These are phyloP conservation scores for Penicillium sp. DNA, from an alignment of 2,329 filamentous ascomycete genomes.

Conservation along the genomic window DNA sequence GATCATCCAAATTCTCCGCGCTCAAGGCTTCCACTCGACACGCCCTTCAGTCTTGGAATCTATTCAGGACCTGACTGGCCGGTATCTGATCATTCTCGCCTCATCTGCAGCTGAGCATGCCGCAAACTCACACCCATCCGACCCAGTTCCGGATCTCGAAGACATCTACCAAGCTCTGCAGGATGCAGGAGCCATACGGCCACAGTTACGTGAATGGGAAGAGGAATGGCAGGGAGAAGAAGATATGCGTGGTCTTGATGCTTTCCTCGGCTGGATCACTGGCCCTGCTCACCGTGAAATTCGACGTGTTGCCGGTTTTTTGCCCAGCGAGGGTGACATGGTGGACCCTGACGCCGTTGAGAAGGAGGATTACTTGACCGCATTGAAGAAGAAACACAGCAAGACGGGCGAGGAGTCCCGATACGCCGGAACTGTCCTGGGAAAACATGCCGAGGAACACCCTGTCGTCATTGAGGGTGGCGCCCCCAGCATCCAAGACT, in stretches of 20 bases:
- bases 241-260: slow-evolving; percentile 72
- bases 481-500: slow-evolving; percentile 64
- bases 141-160: slow-evolving; percentile 63
- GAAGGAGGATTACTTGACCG: slow-evolving; percentile 68
- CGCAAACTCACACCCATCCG: slow-evolving; percentile 63
- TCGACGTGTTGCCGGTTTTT: slow-evolving; percentile 72
- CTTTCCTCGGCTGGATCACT: slow-evolving; percentile 75
- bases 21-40: slow-evolving; percentile 82
- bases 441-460: slow-evolving; percentile 67
- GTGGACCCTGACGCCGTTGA: slow-evolving; percentile 53
- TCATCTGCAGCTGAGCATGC: slow-evolving; percentile 70
- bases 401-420: slow-evolving; percentile 84
- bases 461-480: slow-evolving; percentile 78
- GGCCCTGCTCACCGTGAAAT: slow-evolving; percentile 77
- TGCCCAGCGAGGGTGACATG: slow-evolving; percentile 55
- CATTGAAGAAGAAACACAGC: slow-evolving; percentile 87
- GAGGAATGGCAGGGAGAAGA: slow-evolving; percentile 70
- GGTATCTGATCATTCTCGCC: slow-evolving; percentile 75
- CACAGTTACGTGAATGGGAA: slow-evolving; percentile 64
- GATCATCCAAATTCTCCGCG: slow-evolving; percentile 86
- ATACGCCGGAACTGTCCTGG: slow-evolving; percentile 80
- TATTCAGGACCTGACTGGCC: slow-evolving; percentile 79
- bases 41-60: slow-evolving; percentile 80
- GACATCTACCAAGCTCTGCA: slow-evolving; percentile 85
- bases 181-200: slow-evolving; percentile 71